These are phyloP conservation scores for Eragrostis curvula DNA, from an alignment of 176 grass and related monocot species.

Conservation along the genomic window DNA sequence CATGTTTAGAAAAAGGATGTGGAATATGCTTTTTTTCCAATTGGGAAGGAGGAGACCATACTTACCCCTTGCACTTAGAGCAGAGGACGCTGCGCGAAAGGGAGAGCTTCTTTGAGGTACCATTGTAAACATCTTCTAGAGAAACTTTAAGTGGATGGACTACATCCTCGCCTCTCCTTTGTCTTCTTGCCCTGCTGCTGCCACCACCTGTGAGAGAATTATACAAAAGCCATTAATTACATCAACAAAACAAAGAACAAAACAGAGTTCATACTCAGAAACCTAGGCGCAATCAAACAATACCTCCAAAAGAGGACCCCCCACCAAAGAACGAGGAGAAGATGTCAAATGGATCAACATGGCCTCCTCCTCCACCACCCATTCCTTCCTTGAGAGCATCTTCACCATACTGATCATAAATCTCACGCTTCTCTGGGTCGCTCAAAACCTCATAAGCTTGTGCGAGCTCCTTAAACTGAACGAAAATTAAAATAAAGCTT, in stretches of 20 bases:
- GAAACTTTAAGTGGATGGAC: conserved; percentile 95
- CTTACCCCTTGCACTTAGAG: conserved; percentile 92
- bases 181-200: conserved; percentile 88
- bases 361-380: conserved; percentile 73
- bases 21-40: neutral
- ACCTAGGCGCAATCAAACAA: conserved; percentile 5
- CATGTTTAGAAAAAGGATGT: neutral
- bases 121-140: conserved; percentile 96
- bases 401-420: conserved; percentile 97
- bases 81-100: conserved; percentile 91
- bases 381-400: conserved; percentile 99
- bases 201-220: conserved; percentile 64
- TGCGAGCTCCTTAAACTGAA: conserved; percentile 98
- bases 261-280: neutral
- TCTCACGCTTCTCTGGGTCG: conserved; percentile 98
- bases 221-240: neutral
- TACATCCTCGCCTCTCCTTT: conserved; percentile 97
- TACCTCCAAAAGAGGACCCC: conserved; percentile 76
- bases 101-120: conserved; percentile 93
- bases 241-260: neutral
- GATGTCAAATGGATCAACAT: conserved; percentile 90
- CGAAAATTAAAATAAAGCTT: conserved; percentile 29
- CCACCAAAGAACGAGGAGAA: conserved; percentile 93
- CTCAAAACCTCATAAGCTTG: conserved; percentile 97
- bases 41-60: neutral